Evolutionary conservation across 306 rosid species (phyloP), one percentile per base, ranked within the genome.

Genomic region (Pterocarpus santalinus): DNA sequence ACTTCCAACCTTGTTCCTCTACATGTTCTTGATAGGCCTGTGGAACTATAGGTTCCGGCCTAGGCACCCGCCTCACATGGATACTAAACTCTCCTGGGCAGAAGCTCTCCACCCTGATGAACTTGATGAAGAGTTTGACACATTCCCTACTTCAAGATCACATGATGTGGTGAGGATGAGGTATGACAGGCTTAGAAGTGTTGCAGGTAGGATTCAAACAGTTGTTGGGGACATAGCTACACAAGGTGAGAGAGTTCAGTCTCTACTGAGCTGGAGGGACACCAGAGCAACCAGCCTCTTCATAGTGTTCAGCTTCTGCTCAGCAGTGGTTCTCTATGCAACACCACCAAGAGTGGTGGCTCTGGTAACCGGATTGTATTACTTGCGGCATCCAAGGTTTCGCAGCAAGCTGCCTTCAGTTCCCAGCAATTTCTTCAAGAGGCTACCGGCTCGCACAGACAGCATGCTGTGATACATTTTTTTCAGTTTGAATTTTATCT

Each of bases 141-240:
- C 99, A 33, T 95, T 93, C 65, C 99, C 99, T 0, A 90, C 90
- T 49, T 95, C 98, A 0, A 92, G 85, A 58, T 73, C 94, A 0
- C 81, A 87, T 6, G 97, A 91, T 66, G 70, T 85, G 34, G 96
- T 93, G 53, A 88, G 98, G 65, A 85, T 95, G 91, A 85, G 99
- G 88, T 95, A 95, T 47, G 99, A 95, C 56, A 84, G 98, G 66
- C 90, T 95, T 15, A 81, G 99, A 75, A 91, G 98, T 65, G 97
- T 95, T 7, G 97, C 98, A 0, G 98, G 98, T 17, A 90, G 98
- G 88, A 91, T 93, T 70, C 99, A 95, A 52, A 93, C 97, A 0
- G 93, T 95, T 15, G 99, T 93, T 36, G 99, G 97, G 1, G 99
- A 95, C 84, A 90, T 95, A 71, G 99, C 99, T 32, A 95, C 97